Conservation (phyloP, 1,284 basidiomycete genomes). For the Pseudomicrostroma phylloplanum region DNA sequence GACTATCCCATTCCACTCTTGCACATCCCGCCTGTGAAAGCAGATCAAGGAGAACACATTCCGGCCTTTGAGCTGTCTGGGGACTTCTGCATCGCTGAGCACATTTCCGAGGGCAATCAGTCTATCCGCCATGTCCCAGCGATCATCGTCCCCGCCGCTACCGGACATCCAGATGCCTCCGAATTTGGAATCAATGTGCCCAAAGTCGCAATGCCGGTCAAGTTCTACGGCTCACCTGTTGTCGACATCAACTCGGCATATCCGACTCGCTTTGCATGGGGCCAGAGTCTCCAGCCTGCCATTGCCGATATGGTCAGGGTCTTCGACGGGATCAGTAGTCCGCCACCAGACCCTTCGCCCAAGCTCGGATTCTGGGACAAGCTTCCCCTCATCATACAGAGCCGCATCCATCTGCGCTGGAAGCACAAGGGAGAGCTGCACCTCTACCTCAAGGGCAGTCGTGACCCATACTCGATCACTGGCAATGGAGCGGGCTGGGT, state of each 20-base stretch:
- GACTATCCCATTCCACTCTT: conserved; percentile 63
- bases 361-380: conserved; percentile 93
- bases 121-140: conserved; percentile 52
- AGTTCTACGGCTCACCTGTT: conserved; percentile 68
- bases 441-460: conserved; percentile 59
- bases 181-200: conserved; percentile 67
- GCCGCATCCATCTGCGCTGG: conserved; percentile 70
- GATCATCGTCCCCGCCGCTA: conserved; percentile 40
- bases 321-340: conserved; percentile 72
- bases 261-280: conserved; percentile 78
- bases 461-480: conserved; percentile 70
- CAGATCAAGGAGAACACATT: conserved; percentile 20
- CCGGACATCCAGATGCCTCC: conserved; percentile 54
- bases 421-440: conserved; percentile 62
- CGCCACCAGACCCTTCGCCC: conserved; percentile 78
- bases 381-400: conserved; percentile 71
- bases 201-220: conserved; percentile 91
- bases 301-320: conserved; percentile 81
- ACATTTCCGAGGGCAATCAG: conserved; percentile 63
- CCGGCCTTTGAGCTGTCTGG: conserved; percentile 62
- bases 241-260: conserved; percentile 65
- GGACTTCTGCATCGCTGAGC: conserved; percentile 82
- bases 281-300: conserved; percentile 76
- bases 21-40: conserved; percentile 51
- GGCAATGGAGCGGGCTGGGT: conserved; percentile 83